phyloP scores from a whole-genome alignment of 2,329 filamentous ascomycete species.

The Fusarium paranaense region DNA sequence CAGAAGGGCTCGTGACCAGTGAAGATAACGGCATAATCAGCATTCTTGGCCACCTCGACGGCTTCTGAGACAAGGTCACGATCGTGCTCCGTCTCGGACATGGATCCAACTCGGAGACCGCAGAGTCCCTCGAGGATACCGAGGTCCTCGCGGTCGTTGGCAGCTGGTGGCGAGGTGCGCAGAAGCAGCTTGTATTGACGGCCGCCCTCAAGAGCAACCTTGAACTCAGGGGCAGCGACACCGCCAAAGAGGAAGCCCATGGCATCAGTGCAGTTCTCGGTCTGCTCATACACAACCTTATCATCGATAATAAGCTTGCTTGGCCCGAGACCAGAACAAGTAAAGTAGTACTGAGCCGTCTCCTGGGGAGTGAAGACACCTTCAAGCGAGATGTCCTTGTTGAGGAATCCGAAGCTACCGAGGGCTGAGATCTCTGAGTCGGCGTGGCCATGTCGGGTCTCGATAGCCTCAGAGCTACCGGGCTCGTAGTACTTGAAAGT shows the following conservation, averaged over 20 bases:
- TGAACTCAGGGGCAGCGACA: conserved; percentile 46
- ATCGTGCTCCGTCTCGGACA: conserved; percentile 48
- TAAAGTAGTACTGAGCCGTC: conserved; percentile 48
- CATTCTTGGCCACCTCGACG: conserved; percentile 66
- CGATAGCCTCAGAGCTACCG: conserved; percentile 40
- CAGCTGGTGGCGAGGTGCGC: conserved; percentile 45
- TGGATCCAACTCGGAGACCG: conserved; percentile 49
- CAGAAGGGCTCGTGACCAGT: conserved; percentile 68
- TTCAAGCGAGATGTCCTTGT: conserved; percentile 46
- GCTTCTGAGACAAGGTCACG: conserved; percentile 59
- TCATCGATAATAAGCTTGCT: conserved; percentile 48
- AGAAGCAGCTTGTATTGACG: conserved; percentile 48
- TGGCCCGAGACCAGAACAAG: conserved; percentile 47
- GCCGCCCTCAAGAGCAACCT: conserved; percentile 45
- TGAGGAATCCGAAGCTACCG: conserved; percentile 32
- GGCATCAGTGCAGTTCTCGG: conserved; percentile 45
- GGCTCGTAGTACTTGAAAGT: conserved; percentile 47
- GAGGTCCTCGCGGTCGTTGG: conserved; percentile 37
- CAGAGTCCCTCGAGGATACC: conserved; percentile 49
- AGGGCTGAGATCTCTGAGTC: conserved; percentile 43
- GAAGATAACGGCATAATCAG: conserved; percentile 66
- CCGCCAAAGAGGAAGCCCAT: conserved; percentile 52
- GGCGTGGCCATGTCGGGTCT: conserved; percentile 39
- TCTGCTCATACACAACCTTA: conserved; percentile 48
- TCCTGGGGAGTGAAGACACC: conserved; percentile 48